Evolutionary conservation across 257 asterid genomes (phyloP), one percentile per base, ranked within the genome.

Genomic region (Ilex asprella): DNA sequence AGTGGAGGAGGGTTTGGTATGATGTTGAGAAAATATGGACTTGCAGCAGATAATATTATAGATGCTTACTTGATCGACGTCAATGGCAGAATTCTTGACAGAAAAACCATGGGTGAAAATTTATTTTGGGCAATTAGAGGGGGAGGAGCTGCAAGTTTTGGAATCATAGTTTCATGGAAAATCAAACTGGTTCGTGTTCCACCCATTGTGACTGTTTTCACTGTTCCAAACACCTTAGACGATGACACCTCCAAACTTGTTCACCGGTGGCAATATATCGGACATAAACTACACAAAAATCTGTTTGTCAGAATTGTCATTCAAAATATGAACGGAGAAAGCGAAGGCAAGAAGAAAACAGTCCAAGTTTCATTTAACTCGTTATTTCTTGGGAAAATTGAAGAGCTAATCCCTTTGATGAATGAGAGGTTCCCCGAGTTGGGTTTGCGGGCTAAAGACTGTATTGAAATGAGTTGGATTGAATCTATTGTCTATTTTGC

Each of bases 121-220:
- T 44, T 78, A 16, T 86, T 21, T 81, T 86, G 90, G 90, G 90
- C 88, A 0, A 75, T 86, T 12, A 57, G 89, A 67, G 95, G 89
- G 5, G 95, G 95, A 6, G 95, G 95, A 16, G 95, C 77, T 2
- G 84, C 76, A 12, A 83, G 95, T 56, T 81, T 81, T 9, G 94
- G 86, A 2, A 62, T 86, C 16, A 62, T 86, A 31, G 39, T 86
- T 2, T 73, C 86, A 2, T 83, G 82, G 84, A 81, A 83, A 62
- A 56, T 86, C 39, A 66, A 60, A 58, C 73, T 86, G 29, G 81
- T 83, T 13, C 64, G 67, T 0, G 78, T 81, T 3, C 89, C 89
- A 0, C 61, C 61, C 0, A 29, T 52, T 1, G 85, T 81, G 15
- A 81, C 95, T 0, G 82, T 74, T 3, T 84, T 84, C 58, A 75